Evolutionary conservation across 371 early-diverging fungal species (phyloP).

Genomic region (Parasitella parasitica): DNA sequence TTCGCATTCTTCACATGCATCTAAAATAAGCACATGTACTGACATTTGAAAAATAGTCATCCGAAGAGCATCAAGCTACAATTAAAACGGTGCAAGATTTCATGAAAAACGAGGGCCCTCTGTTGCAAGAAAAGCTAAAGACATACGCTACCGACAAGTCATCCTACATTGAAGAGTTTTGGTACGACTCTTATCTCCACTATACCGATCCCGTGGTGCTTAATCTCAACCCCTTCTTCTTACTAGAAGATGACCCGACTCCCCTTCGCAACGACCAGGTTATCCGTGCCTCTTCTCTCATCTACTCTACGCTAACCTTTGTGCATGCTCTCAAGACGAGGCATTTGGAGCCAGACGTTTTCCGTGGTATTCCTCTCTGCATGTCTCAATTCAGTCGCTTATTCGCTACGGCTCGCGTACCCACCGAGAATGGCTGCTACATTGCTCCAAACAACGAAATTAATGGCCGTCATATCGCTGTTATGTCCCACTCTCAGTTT

Average conservation of each 20-base stretch:
- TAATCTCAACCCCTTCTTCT: conserved; percentile 51
- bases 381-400: conserved; percentile 66
- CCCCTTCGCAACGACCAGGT: conserved; percentile 50
- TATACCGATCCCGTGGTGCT: conserved; percentile 48
- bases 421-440: conserved; percentile 51
- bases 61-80: conserved; percentile 67
- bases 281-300: conserved; percentile 48
- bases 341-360: conserved; percentile 62
- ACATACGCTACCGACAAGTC: conserved; percentile 60
- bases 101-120: conserved; percentile 68
- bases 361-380: conserved; percentile 61
- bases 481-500: conserved; percentile 61
- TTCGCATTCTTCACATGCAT: conserved; percentile 13
- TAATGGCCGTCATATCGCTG: conserved; percentile 56
- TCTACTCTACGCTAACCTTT: conserved; percentile 55
- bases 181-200: conserved; percentile 52
- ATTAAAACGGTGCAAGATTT: conserved; percentile 67
- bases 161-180: conserved; percentile 51
- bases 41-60: conserved; percentile 14
- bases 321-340: conserved; percentile 43
- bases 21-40: not conserved
- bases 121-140: conserved; percentile 75
- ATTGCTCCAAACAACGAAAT: conserved; percentile 43
- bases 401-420: conserved; percentile 60
- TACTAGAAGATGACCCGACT: conserved; percentile 54